Evolutionary conservation across 305 asterid genomes (phyloP).

Genomic region (Solanum aculeatissimum): DNA sequence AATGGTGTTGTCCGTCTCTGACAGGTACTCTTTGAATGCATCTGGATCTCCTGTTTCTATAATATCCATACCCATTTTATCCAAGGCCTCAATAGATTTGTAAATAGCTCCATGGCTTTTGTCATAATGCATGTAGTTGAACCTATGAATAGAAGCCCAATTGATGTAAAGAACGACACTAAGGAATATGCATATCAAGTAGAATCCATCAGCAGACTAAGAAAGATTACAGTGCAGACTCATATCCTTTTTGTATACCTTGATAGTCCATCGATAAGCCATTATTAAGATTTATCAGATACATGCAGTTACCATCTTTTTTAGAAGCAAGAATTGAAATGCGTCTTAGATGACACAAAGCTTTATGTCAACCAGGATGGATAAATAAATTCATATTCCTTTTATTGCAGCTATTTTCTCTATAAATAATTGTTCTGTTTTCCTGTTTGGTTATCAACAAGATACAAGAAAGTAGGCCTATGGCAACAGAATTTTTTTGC

Average conservation of each 20-base stretch:
- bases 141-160: slow-evolving; percentile 27
- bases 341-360: neutral
- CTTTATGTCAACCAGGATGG: neutral
- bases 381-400: neutral
- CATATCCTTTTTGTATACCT: neutral
- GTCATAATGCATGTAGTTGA: slow-evolving; percentile 68
- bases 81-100: slow-evolving; percentile 90
- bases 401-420: neutral
- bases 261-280: neutral
- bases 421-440: neutral
- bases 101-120: slow-evolving; percentile 75
- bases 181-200: neutral
- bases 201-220: neutral
- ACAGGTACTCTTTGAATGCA: slow-evolving; percentile 70
- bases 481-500: no score
- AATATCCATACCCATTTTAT: slow-evolving; percentile 85
- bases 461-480: no score
- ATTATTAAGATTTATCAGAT: neutral
- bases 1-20: slow-evolving; percentile 85
- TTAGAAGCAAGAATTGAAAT: neutral
- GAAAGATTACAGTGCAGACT: neutral
- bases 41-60: slow-evolving; percentile 92
- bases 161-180: neutral
- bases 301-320: neutral
- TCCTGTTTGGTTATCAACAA: neutral